phyloP scores from a whole-genome alignment of 768 basidiomycete species.

The Suillus decipiens region DNA sequence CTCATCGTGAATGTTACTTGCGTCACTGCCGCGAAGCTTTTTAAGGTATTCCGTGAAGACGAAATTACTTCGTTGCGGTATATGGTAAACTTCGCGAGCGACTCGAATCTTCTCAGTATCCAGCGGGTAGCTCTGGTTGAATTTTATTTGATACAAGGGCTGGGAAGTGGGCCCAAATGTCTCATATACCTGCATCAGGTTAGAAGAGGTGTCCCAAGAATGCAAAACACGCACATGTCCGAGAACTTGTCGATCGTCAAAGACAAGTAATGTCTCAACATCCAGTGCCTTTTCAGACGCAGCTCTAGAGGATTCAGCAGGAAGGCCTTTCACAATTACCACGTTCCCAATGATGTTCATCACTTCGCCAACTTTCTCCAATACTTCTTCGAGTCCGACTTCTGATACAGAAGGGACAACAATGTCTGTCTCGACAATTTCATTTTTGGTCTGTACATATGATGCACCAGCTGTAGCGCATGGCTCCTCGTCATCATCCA shows the following conservation, averaged over 20 bases:
- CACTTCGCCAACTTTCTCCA: constrained; percentile 80
- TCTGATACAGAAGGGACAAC: constrained; percentile 62
- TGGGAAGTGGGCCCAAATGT: constrained; percentile 93
- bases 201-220: constrained; percentile 15
- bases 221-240: constrained; percentile 68
- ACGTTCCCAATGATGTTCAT: constrained; percentile 72
- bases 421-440: constrained; percentile 60
- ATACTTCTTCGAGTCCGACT: constrained; percentile 59
- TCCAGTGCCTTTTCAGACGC: constrained; percentile 73
- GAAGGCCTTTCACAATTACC: constrained; percentile 70
- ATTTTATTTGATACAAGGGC: constrained; percentile 88
- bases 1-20: constrained; percentile 93
- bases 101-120: constrained; percentile 54
- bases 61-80: constrained; percentile 78
- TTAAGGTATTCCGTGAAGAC: constrained; percentile 78
- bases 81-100: constrained; percentile 76
- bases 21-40: constrained; percentile 83
- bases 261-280: constrained; percentile 87
- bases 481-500: constrained; percentile 60
- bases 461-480: constrained; percentile 40
- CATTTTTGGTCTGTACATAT: constrained; percentile 70
- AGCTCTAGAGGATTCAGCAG: constrained; percentile 43
- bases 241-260: constrained; percentile 85
- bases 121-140: constrained; percentile 65
- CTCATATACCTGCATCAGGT: constrained; percentile 71